phyloP scores from a whole-genome alignment of 2,329 filamentous ascomycete genomes.

The Alternaria sp. region DNA sequence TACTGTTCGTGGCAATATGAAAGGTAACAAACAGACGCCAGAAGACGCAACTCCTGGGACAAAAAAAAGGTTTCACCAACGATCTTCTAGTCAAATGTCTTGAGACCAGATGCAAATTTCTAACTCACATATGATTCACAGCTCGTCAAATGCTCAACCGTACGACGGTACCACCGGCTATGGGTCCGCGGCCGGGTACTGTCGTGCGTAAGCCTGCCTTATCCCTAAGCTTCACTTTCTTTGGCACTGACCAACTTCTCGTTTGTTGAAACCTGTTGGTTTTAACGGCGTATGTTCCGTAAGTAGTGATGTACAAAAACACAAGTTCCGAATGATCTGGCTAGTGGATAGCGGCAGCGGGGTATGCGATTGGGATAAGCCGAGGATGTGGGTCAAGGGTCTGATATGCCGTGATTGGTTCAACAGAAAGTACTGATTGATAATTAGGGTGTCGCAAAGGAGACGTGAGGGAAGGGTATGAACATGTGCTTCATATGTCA shows the following conservation, averaged over 20 bases:
- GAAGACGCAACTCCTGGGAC: background rate
- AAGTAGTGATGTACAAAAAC: background rate
- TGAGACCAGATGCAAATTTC: background rate
- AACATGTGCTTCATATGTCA: background rate
- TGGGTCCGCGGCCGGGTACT: slow-evolving; percentile 26
- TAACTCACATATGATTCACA: slow-evolving; percentile 13
- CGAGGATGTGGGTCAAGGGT: slow-evolving; percentile 4
- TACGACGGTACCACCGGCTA: background rate
- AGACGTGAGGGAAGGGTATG: background rate
- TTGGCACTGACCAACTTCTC: background rate
- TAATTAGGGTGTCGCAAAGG: background rate
- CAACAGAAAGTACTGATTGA: background rate
- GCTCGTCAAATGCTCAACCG: background rate
- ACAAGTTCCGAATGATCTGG: background rate
- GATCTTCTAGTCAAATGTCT: background rate
- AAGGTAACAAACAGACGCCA: background rate
- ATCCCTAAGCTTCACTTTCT: background rate
- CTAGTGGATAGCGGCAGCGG: background rate
- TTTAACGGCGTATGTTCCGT: background rate
- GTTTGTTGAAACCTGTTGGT: background rate
- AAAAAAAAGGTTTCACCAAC: background rate
- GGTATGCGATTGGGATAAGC: slow-evolving; percentile 3
- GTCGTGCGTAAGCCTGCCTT: slow-evolving; percentile 1
- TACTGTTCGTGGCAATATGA: too few relatives aligned
- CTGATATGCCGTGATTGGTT: background rate